Percentiles rank a stretch among this genome's conserved stretches.
Conservation (phyloP, 805 yeast species). For the Lipomyces orientalis region DNA sequence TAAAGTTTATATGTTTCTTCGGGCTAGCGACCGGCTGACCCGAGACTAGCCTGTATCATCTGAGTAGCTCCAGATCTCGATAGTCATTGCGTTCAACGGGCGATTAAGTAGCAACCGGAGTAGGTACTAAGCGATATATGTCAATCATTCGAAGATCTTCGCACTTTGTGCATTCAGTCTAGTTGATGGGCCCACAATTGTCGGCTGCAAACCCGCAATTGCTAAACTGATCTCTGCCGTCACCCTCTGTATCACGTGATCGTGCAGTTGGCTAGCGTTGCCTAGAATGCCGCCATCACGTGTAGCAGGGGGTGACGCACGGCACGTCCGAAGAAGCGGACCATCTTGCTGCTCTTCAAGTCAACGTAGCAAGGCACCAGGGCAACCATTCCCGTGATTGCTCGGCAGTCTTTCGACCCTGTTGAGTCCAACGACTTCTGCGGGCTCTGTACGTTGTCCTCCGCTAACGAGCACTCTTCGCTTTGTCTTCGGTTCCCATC, state of each 20-base stretch:
- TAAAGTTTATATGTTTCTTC: too few relatives aligned
- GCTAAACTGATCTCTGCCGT: neutral
- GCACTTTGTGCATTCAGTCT: too few relatives aligned
- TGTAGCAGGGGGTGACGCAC: neutral
- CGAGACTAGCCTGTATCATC: too few relatives aligned
- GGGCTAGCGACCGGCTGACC: too few relatives aligned
- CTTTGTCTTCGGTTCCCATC: neutral
- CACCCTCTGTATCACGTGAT: neutral
- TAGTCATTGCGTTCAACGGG: too few relatives aligned
- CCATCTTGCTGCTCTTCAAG: neutral
- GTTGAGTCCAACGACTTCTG: neutral
- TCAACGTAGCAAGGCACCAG: neutral
- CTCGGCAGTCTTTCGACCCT: neutral
- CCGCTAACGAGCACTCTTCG: neutral
- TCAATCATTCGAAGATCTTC: too few relatives aligned
- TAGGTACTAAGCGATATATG: too few relatives aligned
- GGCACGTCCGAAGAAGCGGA: neutral
- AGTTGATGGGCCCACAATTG: too few relatives aligned
- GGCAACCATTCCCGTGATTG: neutral
- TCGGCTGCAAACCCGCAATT: neutral
- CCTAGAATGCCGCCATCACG: neutral
- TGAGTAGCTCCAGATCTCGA: too few relatives aligned
- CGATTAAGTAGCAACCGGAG: too few relatives aligned
- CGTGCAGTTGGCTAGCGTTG: neutral
- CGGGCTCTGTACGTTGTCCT: neutral